phyloP scores from a whole-genome alignment of 1,139 yeast species.

The Kodamaea ohmeri region DNA sequence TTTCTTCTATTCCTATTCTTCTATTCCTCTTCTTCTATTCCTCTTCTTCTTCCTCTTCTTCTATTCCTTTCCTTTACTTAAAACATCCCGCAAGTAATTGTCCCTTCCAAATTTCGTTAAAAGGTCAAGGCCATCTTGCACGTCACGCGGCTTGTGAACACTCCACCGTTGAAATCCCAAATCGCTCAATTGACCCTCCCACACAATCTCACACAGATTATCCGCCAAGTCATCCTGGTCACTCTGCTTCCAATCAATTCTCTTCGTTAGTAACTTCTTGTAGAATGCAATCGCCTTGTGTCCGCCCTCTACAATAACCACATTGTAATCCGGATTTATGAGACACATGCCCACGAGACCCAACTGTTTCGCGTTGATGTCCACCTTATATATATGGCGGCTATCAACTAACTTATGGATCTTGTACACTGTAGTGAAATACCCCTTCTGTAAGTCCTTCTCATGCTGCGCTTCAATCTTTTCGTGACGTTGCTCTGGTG shows the following conservation, averaged over 20 bases:
- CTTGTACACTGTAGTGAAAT: slow-evolving; percentile 57
- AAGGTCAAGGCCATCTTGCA: slow-evolving; percentile 53
- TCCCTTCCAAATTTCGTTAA: slow-evolving; percentile 51
- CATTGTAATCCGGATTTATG: slow-evolving; percentile 43
- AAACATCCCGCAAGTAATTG: slow-evolving; percentile 38
- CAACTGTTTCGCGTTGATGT: slow-evolving; percentile 74
- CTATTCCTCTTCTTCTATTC: no score
- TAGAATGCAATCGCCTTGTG: slow-evolving; percentile 58
- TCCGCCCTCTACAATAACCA: slow-evolving; percentile 76
- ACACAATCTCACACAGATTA: slow-evolving; percentile 56
- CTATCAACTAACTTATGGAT: slow-evolving; percentile 57
- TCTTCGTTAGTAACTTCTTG: slow-evolving; percentile 54
- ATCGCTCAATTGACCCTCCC: slow-evolving; percentile 72
- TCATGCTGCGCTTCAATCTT: slow-evolving; percentile 50
- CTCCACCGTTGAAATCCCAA: slow-evolving; percentile 64
- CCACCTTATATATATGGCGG: slow-evolving; percentile 69
- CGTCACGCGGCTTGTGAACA: slow-evolving; percentile 46
- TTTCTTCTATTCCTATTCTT: no score
- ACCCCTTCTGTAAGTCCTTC: slow-evolving; percentile 46
- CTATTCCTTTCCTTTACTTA: not conserved
- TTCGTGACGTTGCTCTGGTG: slow-evolving; percentile 52
- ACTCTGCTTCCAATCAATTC: slow-evolving; percentile 70
- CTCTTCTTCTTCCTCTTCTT: not conserved
- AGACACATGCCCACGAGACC: slow-evolving; percentile 59
- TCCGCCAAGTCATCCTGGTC: slow-evolving; percentile 78